A percentile compares a stretch with the other conserved stretches of the same genome.
phyloP scores from a whole-genome alignment of 495 filamentous ascomycete genomes.

The Eremomyces bilateralis region DNA sequence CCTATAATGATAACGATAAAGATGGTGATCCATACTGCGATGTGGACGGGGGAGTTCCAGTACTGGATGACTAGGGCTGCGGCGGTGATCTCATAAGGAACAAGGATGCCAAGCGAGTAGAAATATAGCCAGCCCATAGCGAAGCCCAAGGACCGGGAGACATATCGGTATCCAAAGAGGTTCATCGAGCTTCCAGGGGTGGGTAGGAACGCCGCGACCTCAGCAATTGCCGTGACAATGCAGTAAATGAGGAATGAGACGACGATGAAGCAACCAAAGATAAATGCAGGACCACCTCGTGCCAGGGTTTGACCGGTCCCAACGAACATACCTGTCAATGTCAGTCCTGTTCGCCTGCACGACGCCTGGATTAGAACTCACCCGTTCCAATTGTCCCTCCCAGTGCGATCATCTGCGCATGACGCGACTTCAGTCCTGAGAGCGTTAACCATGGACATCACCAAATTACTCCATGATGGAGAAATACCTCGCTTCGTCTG shows the following conservation, averaged over 20 bases:
- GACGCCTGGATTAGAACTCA: too few relatives aligned
- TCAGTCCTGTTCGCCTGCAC: too few relatives aligned
- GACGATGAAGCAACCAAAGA: conserved; percentile 23
- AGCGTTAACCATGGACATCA: too few relatives aligned
- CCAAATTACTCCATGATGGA: too few relatives aligned
- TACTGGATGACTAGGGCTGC: conserved; percentile 28
- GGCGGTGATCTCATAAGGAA: conserved; percentile 18
- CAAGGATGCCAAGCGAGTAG: conserved; percentile 18
- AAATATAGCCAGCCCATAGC: conserved; percentile 24
- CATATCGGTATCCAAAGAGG: conserved; percentile 26
- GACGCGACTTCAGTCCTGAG: conserved; percentile 13
- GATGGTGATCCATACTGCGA: conserved; percentile 39
- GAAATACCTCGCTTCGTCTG: conserved; percentile 11
- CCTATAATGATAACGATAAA: conserved; percentile 19
- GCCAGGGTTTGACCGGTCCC: conserved; percentile 36
- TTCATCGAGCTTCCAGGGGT: conserved; percentile 19
- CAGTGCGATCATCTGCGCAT: conserved; percentile 11
- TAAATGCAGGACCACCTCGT: conserved; percentile 38
- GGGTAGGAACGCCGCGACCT: conserved; percentile 22
- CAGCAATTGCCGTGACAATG: conserved; percentile 16
- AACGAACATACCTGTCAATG: conserved; percentile 42
- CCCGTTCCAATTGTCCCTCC: conserved; percentile 19
- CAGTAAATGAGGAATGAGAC: conserved; percentile 17
- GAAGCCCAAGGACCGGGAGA: conserved; percentile 27
- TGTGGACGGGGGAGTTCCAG: conserved; percentile 30